A percentile compares a stretch with the other conserved stretches of the same genome.
Conservation (phyloP, 2,329 filamentous ascomycete genomes). For the Aspergillus fumigatus region DNA sequence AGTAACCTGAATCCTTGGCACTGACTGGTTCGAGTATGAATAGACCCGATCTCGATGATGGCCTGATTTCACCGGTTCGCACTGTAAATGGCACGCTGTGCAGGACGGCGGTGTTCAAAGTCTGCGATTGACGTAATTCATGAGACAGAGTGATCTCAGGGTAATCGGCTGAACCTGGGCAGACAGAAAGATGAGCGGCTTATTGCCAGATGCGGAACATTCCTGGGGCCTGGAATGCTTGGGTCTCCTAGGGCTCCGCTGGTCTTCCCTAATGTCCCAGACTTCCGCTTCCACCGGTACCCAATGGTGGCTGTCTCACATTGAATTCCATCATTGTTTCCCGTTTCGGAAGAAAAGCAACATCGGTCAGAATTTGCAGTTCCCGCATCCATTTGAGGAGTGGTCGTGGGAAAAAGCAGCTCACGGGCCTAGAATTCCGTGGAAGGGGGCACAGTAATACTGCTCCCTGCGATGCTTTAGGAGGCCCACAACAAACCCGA, state of each 20-base stretch:
- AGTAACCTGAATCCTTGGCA: not conserved
- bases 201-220: not conserved
- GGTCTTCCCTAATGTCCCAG: not conserved
- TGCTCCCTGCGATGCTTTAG: not conserved
- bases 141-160: not conserved
- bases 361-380: not conserved
- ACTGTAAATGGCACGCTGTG: not conserved
- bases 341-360: not conserved
- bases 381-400: not conserved
- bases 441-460: not conserved
- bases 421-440: not conserved
- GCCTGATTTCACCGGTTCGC: not conserved
- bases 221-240: not conserved
- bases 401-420: not conserved
- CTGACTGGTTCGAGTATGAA: not conserved
- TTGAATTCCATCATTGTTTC: not conserved
- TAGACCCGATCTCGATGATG: not conserved
- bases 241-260: not conserved
- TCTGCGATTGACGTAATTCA: not conserved
- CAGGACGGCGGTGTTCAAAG: not conserved
- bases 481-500: not conserved
- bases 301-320: not conserved
- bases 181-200: not conserved
- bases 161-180: not conserved
- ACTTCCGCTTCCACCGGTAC: not conserved